Conservation (phyloP, 768 basidiomycete genomes). For the Dioszegia crocea region DNA sequence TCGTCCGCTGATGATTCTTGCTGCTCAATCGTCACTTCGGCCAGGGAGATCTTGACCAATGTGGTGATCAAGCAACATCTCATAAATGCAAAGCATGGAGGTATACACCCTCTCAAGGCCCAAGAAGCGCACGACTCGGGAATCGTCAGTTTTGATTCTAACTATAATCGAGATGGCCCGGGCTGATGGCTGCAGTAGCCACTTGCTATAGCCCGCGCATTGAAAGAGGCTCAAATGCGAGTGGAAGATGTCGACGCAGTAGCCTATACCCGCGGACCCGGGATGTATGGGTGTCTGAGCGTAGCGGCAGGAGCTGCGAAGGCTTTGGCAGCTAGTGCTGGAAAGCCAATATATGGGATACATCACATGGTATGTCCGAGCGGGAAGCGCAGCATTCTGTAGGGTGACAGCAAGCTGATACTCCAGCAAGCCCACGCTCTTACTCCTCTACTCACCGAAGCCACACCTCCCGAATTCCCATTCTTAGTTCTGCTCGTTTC, state of each 20-base stretch:
- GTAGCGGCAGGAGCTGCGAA: conserved; percentile 80
- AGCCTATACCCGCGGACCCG: conserved; percentile 71
- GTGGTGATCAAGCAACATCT: conserved; percentile 78
- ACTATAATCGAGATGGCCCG: background rate
- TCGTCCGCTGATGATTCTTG: conserved; percentile 93
- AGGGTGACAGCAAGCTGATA: background rate
- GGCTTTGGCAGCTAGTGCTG: conserved; percentile 68
- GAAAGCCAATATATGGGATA: conserved; percentile 79
- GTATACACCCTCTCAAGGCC: conserved; percentile 57
- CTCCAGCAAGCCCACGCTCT: conserved; percentile 86
- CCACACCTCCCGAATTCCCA: conserved; percentile 61
- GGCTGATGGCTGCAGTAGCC: conserved; percentile 56
- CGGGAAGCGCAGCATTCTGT: background rate
- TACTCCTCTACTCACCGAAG: conserved; percentile 66
- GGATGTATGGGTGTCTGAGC: conserved; percentile 74
- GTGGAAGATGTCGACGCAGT: conserved; percentile 72
- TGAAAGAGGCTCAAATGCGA: conserved; percentile 61
- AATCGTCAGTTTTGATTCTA: conserved; percentile 56
- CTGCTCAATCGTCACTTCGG: conserved; percentile 74
- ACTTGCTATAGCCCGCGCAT: conserved; percentile 63
- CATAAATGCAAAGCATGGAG: conserved; percentile 48
- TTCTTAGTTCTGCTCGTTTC: conserved; percentile 85
- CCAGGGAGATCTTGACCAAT: conserved; percentile 67
- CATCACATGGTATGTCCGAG: conserved; percentile 78
- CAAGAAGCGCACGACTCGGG: conserved; percentile 73